These are phyloP conservation scores for Pascua sp. DNA, from an alignment of 1,284 basidiomycete species.

Conservation along the genomic window DNA sequence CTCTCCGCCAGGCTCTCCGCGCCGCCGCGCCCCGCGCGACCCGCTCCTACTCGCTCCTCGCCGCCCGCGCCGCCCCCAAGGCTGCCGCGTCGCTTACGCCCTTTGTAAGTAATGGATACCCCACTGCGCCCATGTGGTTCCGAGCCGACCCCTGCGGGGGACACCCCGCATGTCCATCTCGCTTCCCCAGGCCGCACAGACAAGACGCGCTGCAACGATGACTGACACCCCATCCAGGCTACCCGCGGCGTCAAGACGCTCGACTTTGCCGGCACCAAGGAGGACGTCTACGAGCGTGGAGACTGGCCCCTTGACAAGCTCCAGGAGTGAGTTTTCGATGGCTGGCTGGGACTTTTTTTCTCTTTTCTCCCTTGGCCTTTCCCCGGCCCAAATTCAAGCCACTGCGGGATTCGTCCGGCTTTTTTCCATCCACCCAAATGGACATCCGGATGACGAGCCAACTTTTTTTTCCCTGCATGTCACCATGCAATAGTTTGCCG, in stretches of 20 bases:
- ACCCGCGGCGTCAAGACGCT: constrained; percentile 89
- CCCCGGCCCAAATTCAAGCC: too few relatives aligned
- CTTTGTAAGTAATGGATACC: constrained; percentile 28
- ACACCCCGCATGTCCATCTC: too few relatives aligned
- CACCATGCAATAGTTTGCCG: not conserved
- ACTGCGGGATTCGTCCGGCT: not conserved
- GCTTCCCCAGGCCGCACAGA: not conserved
- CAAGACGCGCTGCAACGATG: too few relatives aligned
- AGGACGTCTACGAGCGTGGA: constrained; percentile 92
- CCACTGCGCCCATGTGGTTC: too few relatives aligned
- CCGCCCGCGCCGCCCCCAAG: constrained; percentile 53
- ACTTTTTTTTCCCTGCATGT: constrained; percentile 1
- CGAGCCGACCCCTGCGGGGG: too few relatives aligned
- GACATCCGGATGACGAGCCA: not conserved
- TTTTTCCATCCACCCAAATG: not conserved
- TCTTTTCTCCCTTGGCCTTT: not conserved
- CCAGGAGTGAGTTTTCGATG: constrained; percentile 64
- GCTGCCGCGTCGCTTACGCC: constrained; percentile 33
- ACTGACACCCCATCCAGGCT: constrained; percentile 30
- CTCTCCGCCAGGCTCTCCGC: constrained; percentile 52
- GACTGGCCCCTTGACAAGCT: constrained; percentile 98
- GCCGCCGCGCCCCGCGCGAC: constrained; percentile 41
- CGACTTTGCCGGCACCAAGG: constrained; percentile 94
- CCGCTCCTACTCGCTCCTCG: constrained; percentile 70
- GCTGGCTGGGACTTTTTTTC: constrained; percentile 31